phyloP scores from a whole-genome alignment of 257 asterid species.

The Henckelia pumila region DNA sequence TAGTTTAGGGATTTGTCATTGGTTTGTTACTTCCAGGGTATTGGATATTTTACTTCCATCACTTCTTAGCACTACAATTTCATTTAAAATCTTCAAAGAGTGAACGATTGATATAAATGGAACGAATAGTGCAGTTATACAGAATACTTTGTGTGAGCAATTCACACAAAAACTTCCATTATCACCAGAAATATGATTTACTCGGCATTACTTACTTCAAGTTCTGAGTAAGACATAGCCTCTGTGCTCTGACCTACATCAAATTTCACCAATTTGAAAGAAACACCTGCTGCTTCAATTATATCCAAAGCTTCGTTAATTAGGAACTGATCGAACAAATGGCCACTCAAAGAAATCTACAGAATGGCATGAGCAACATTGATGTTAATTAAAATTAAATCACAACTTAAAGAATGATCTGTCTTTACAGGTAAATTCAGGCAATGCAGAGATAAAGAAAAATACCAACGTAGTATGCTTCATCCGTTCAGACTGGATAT shows the following conservation, averaged over 20 bases:
- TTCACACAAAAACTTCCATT: conserved; percentile 3
- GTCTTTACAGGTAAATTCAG: neutral
- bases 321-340: conserved; percentile 85
- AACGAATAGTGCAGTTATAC: neutral
- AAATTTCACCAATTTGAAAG: conserved; percentile 89
- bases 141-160: neutral
- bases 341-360: conserved; percentile 92
- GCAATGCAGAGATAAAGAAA: conserved; percentile 15
- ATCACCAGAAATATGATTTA: neutral
- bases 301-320: conserved; percentile 93
- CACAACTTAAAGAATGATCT: neutral
- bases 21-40: neutral
- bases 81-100: neutral
- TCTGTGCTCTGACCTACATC: conserved; percentile 83
- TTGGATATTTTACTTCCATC: neutral
- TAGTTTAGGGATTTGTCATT: neutral
- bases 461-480: conserved; percentile 70
- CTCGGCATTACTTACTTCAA: conserved; percentile 52
- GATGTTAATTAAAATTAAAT: conserved; percentile 12
- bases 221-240: conserved; percentile 80
- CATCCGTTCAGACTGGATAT: conserved; percentile 47
- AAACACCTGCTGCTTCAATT: conserved; percentile 96
- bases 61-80: neutral
- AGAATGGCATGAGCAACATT: conserved; percentile 25
- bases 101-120: neutral